Percentiles rank a stretch among this genome's conserved stretches.
Conservation (phyloP, 208 protist species). For the Trypanosoma theileri region DNA sequence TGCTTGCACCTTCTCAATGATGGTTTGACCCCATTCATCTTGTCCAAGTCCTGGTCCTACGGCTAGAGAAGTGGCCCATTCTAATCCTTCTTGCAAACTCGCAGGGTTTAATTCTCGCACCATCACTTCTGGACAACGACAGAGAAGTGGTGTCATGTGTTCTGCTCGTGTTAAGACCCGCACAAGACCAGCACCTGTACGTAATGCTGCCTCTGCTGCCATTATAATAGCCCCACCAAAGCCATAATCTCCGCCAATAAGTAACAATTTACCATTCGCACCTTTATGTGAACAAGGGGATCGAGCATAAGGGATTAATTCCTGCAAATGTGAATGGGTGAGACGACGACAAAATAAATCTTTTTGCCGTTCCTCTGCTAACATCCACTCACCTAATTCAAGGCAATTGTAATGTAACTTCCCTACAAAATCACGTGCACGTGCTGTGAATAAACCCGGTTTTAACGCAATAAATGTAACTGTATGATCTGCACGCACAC, state of each 20-base stretch:
- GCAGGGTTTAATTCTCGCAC: conserved; percentile 13
- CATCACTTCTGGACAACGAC: conserved; percentile 84
- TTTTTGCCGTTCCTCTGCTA: conserved; percentile 20
- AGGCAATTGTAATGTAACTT: conserved; percentile 74
- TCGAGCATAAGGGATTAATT: conserved; percentile 40
- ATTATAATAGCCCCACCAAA: conserved; percentile 79
- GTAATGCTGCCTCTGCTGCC: conserved; percentile 70
- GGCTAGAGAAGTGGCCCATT: conserved; percentile 55
- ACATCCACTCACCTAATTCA: conserved; percentile 57
- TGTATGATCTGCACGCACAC: conserved; percentile 71
- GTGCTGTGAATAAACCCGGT: conserved; percentile 75
- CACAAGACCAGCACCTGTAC: conserved; percentile 60
- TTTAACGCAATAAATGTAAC: conserved; percentile 83
- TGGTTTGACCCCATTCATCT: conserved; percentile 32
- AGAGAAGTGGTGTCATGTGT: conserved; percentile 61
- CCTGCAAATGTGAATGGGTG: conserved; percentile 32
- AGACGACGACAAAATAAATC: conserved; percentile 51
- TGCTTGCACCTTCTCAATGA: conserved; percentile 28
- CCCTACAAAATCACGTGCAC: conserved; percentile 56
- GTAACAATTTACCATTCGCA: conserved; percentile 53
- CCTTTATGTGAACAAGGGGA: conserved; percentile 62
- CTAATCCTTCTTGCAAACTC: conserved; percentile 32
- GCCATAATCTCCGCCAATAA: conserved; percentile 72
- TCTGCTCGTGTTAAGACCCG: conserved; percentile 58
- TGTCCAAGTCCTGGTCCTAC: conserved; percentile 71